Conservation (phyloP, 192 early-diverging fungal genomes). For the Coemansia sp. region DNA sequence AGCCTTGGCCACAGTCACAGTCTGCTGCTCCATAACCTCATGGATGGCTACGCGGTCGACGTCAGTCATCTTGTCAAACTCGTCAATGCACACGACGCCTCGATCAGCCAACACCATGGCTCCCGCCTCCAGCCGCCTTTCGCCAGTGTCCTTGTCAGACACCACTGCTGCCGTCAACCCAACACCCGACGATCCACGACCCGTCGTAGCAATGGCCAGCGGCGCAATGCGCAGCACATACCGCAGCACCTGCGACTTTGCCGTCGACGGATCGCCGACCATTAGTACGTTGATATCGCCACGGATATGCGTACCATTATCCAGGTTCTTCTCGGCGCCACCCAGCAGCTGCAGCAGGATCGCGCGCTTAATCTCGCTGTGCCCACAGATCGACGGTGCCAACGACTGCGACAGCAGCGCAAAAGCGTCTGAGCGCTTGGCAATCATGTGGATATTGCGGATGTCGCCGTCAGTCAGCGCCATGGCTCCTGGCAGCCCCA, state of each 20-base stretch:
- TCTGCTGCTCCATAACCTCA: constrained; percentile 99
- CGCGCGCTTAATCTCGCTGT: constrained; percentile 94
- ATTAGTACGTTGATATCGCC: constrained; percentile 98
- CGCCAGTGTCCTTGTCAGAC: constrained; percentile 92
- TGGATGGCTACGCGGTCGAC: constrained; percentile 97
- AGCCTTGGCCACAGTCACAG: constrained; percentile 94
- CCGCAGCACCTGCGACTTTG: constrained; percentile 97
- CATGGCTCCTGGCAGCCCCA: constrained; percentile 56
- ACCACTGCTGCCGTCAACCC: constrained; percentile 98
- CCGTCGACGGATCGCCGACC: constrained; percentile 98
- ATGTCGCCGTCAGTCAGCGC: constrained; percentile 81
- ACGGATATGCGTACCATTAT: constrained; percentile 91
- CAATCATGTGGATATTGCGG: constrained; percentile 76
- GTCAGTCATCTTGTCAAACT: constrained; percentile 99
- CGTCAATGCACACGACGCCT: constrained; percentile 98
- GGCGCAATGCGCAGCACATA: constrained; percentile 95
- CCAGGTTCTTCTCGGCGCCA: constrained; percentile 90
- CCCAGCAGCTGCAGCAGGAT: constrained; percentile 86
- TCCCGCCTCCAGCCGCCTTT: constrained; percentile 90
- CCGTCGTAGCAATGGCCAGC: constrained; percentile 94
- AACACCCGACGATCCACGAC: constrained; percentile 93
- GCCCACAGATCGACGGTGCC: constrained; percentile 87
- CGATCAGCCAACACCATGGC: constrained; percentile 98
- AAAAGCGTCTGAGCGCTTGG: constrained; percentile 67
- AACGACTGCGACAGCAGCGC: constrained; percentile 81